Conservation (phyloP, 495 filamentous ascomycete genomes). For the Neurospora africana region DNA sequence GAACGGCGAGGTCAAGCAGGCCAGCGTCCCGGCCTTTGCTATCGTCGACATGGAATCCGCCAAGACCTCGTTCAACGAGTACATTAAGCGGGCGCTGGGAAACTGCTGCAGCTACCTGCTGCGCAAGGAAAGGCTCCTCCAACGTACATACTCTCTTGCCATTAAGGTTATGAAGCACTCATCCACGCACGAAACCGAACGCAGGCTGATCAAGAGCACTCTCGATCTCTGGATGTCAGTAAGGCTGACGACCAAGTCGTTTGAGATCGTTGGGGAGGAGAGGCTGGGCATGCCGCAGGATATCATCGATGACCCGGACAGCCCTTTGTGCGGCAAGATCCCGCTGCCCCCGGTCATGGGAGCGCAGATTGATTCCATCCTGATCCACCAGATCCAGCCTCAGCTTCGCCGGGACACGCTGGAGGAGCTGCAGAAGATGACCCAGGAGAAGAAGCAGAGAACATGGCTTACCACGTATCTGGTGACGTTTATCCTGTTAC, state of each 20-base stretch:
- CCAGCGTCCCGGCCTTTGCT: slow-evolving; percentile 34
- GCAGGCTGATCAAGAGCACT: slow-evolving; percentile 34
- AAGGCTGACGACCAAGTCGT: slow-evolving; percentile 45
- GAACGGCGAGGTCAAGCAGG: slow-evolving; percentile 23
- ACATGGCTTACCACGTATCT: slow-evolving; percentile 50
- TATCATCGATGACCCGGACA: slow-evolving; percentile 36
- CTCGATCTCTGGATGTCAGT: slow-evolving; percentile 49
- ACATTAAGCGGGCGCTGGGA: slow-evolving; percentile 29
- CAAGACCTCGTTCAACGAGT: slow-evolving; percentile 28
- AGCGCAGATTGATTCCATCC: slow-evolving; percentile 46
- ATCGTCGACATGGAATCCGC: slow-evolving; percentile 39
- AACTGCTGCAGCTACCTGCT: slow-evolving; percentile 33
- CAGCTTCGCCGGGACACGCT: slow-evolving; percentile 42
- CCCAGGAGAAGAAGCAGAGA: slow-evolving; percentile 42
- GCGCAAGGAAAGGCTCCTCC: slow-evolving; percentile 28
- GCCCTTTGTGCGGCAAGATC: slow-evolving; percentile 39
- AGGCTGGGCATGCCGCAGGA: slow-evolving; percentile 40
- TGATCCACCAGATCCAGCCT: slow-evolving; percentile 47
- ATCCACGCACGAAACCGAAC: slow-evolving; percentile 21
- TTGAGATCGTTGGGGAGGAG: slow-evolving; percentile 44
- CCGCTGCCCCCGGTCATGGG: slow-evolving; percentile 51
- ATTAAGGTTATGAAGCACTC: slow-evolving; percentile 21
- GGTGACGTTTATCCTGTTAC: slow-evolving; percentile 47
- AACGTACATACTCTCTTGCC: slow-evolving; percentile 32
- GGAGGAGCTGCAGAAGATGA: slow-evolving; percentile 46